Base-by-base conservation (phyloP, 2,329 filamentous ascomycete species). In the Dendryphion nanum region DNA sequence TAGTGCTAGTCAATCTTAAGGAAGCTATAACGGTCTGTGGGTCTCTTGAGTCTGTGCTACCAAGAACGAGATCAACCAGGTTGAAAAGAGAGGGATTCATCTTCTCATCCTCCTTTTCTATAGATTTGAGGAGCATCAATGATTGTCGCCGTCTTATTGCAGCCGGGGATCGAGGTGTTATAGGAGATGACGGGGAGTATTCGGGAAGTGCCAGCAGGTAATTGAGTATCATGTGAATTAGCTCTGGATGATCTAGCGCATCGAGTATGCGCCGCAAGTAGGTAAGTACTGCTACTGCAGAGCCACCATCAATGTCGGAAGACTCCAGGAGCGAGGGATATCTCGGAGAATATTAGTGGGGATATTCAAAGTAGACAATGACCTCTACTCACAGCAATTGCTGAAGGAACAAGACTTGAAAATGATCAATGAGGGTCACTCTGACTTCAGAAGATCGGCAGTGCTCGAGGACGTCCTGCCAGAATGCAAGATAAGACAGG, bases 391-490 rank as follows among this genome's bases (percentile, higher is more conserved):
- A 97, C 81, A 98, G 71, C 55, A 98, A 72, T 65, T 98, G 93
- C 65, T 96, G 89, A 36, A 98, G 72, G 63, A 98, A 98, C 21
- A 98, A 81, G 51, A 97, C 86, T 62, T 96, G 90, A 59, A 98
- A 98, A 67, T 98, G 93, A 62, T 98, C 93, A 20, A 98, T 76
- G 35, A 98, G 73, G 1, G 90, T 96, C 50, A 88, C 88, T 62
- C 91, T 93, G 51, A 98, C 89, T 60, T 97, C 91, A 1, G 83
- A 75, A 3, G 91, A 97, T 55, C 83, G 82, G 70, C 93, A 98
- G 66, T 97, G 91, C 63, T 97, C 93, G 44, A 98, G 73, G 21
- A 96, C 90, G 64, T 98, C 93, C 68, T 98, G 93, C 93, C 93
- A 98, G 61, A 98, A 98, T 5, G 94, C 74, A 33, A 98, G 76